Base-by-base conservation (phyloP, 371 early-diverging fungal genomes). In the Mucor irregularis region DNA sequence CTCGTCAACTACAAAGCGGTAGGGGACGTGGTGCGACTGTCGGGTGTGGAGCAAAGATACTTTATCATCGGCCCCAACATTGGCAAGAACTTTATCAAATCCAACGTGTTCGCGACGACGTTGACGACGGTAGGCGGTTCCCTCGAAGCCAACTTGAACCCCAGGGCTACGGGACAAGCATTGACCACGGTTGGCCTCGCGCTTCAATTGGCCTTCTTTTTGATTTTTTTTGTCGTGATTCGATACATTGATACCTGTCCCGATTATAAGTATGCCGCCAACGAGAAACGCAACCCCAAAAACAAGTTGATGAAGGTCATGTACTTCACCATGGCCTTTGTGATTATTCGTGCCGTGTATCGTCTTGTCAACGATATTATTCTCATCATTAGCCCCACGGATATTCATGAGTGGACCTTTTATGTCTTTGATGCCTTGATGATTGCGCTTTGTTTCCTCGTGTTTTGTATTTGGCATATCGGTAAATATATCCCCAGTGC, bases 361-460 rank as follows among this genome's bases (percentile, higher is more conserved):
- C 43, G 53, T 25, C 21, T 53, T 8, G 31, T 24, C 16, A 26
- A 44, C 6, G 43, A 30, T 44, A 25, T 17, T 3, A 4, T 44
- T 7, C 16, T 24, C 16, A 5, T 16, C 0, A 7, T 0, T 2
- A 34, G 35, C 5, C 14, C 22, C 1, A 22, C 21, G 9, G 24
- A 28, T 25, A 21, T 42, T 0, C 14, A 13, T 8, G 53, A 53
- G 35, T 53, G 53, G 53, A 22, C 53, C 24, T 53, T 33, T 29
- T 53, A 53, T 24, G 35, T 44, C 2, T 53, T 53, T 44, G 53
- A 53, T 31, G 16, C 45, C n/a, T 34, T 53, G 2, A 53, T 53
- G 53, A 19, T 44, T 25, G 44, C 26, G 26, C 10, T 40, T 10
- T 44, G 53, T 7, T 16, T 46, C n/a, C n/a, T n/a, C n/a, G n/a